These are phyloP conservation scores for Penicillium polonicum DNA, from an alignment of 2,329 filamentous ascomycete species.

Conservation along the genomic window DNA sequence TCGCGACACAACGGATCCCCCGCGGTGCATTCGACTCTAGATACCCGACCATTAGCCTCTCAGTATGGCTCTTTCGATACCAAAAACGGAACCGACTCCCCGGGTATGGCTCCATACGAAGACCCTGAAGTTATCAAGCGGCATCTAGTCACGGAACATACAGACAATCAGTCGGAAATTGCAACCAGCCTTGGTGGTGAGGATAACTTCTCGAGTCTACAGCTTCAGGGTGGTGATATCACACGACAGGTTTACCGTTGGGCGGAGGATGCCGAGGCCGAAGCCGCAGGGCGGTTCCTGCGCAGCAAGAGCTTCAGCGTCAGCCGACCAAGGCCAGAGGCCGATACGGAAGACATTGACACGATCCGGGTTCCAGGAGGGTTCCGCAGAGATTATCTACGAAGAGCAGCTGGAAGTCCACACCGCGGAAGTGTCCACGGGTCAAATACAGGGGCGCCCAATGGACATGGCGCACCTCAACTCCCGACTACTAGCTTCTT, in stretches of 20 bases:
- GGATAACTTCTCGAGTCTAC: constrained; percentile 90
- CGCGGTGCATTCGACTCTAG: constrained; percentile 47
- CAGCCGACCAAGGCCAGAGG: constrained; percentile 73
- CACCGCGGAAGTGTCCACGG: constrained; percentile 43
- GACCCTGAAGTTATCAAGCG: constrained; percentile 88
- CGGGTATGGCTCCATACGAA: constrained; percentile 63
- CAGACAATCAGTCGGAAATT: constrained; percentile 33
- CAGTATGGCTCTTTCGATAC: constrained; percentile 86
- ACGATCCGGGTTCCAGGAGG: constrained; percentile 91
- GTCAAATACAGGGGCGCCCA: constrained; percentile 38
- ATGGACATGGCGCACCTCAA: constrained; percentile 49
- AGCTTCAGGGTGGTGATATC: constrained; percentile 89
- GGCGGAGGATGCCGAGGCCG: constrained; percentile 81
- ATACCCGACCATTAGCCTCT: constrained; percentile 57
- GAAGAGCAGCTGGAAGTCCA: constrained; percentile 70
- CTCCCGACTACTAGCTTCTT: constrained; percentile 90
- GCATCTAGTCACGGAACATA: constrained; percentile 65
- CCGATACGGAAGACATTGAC: constrained; percentile 78
- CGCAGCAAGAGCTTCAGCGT: constrained; percentile 87
- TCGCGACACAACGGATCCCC: constrained; percentile 60
- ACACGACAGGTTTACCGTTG: constrained; percentile 95
- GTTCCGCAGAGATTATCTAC: constrained; percentile 85
- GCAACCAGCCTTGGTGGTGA: constrained; percentile 50
- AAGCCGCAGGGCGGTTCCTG: constrained; percentile 57
- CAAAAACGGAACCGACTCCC: constrained; percentile 37